Percentiles rank a stretch among this genome's conserved stretches.
phyloP scores from a whole-genome alignment of 2,329 filamentous ascomycete species.

The Fusarium illudens region DNA sequence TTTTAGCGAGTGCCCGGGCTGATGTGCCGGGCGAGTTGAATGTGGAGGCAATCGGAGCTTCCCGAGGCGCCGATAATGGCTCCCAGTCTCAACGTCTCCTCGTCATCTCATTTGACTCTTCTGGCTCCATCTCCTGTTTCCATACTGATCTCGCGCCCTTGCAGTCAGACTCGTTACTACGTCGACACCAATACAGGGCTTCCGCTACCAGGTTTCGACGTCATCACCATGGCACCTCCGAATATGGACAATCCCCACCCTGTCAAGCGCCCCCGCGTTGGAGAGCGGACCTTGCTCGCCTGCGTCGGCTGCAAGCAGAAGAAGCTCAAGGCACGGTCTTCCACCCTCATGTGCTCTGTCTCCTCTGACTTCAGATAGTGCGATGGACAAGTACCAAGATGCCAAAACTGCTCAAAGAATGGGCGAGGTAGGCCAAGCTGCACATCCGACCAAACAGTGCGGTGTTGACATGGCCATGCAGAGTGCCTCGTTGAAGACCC shows the following conservation, averaged over 20 bases:
- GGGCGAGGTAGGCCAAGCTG: slow-evolving; percentile 1
- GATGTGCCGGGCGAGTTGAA: background rate
- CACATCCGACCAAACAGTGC: background rate
- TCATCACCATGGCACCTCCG: background rate
- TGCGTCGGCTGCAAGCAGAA: slow-evolving; percentile 30
- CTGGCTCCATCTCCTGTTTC: background rate
- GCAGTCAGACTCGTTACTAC: background rate
- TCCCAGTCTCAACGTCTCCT: background rate
- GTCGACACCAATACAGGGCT: background rate
- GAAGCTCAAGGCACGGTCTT: slow-evolving; percentile 21
- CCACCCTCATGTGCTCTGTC: background rate
- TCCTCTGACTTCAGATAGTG: slow-evolving; percentile 12
- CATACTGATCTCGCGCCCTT: background rate
- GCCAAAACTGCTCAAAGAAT: slow-evolving; percentile 20
- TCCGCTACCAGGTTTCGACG: background rate
- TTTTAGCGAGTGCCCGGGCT: background rate
- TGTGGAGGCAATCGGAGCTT: background rate
- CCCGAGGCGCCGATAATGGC: background rate
- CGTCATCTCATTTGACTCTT: background rate
- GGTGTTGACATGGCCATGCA: background rate
- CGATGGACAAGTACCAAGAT: slow-evolving; percentile 18
- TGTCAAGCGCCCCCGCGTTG: slow-evolving; percentile 17
- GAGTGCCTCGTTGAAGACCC: slow-evolving; percentile 31
- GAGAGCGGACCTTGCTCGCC: slow-evolving; percentile 24
- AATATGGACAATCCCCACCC: slow-evolving; percentile 4